Evolutionary conservation across 2,329 filamentous ascomycete species (phyloP), one percentile per base, ranked within the genome.

Genomic region (Neopestalotiopsis clavispora): DNA sequence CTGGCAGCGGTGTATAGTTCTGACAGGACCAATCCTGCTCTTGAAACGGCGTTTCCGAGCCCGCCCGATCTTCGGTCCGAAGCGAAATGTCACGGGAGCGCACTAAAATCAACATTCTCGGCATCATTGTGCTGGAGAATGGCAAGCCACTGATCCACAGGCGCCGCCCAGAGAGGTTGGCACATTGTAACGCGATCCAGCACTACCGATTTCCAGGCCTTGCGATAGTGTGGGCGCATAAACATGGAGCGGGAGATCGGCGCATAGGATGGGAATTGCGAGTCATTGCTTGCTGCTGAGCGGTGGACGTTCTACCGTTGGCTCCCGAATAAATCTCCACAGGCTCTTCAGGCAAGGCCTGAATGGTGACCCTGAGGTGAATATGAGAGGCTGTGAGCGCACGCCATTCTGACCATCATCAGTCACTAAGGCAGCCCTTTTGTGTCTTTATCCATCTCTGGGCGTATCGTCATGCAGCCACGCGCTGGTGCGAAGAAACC

Each of bases 211-310:
- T 38, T 17, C 38, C 42, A 23, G 62, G 6, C 34, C 34, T 38
- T 10, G 10, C 34, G 6, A 38, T 38, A 38, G 6, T 38, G 6
- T 38, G 30, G 28, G 63, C 52, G 28, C 34, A 17, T 23, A 20
- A 57, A 49, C 63, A 38, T 40, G 45, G 20, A 23, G 40, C 63
- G 63, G 63, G 63, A 66, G 63, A 66, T 66, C 63, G 20, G 63
- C 63, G 34, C 4, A 10, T 32, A 28, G 20, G 32, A 66, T 30
- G 38, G 40, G n/a, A 56, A 65, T 30, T 23, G 42, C 63, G 63
- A 66, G 63, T 66, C 63, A 66, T 56, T 66, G 45, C 45, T 7
- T 20, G 20, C 10, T 28, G 63, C 40, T 66, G n/a, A 42, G 32
- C 63, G 49, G 40, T 45, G 62, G 63, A 32, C 63, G 23, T 32